These are phyloP conservation scores for Amaranthus cruentus DNA, from an alignment of 148 eudicot genomes.

Conservation along the genomic window DNA sequence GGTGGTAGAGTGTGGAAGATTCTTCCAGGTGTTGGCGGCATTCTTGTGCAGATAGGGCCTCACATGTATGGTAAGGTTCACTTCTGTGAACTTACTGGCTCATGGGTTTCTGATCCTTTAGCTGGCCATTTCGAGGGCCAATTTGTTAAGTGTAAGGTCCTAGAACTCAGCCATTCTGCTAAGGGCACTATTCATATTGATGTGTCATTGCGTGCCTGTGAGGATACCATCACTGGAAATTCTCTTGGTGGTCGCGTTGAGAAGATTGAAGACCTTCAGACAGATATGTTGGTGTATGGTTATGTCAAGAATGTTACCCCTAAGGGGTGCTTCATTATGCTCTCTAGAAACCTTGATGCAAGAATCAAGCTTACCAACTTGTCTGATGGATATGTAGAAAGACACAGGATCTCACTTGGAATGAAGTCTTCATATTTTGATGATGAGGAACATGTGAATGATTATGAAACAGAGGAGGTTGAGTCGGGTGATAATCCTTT, in stretches of 20 bases:
- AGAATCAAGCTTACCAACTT: slow-evolving; percentile 68
- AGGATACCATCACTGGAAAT: slow-evolving; percentile 26
- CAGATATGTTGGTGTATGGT: slow-evolving; percentile 71
- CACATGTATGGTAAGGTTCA: slow-evolving; percentile 86
- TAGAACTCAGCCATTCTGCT: slow-evolving; percentile 51
- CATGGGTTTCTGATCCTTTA: slow-evolving; percentile 62
- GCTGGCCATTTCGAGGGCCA: slow-evolving; percentile 71
- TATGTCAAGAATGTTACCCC: slow-evolving; percentile 77
- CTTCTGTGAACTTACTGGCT: slow-evolving; percentile 65
- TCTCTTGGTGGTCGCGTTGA: slow-evolving; percentile 36
- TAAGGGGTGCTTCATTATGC: slow-evolving; percentile 83
- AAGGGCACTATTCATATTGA: slow-evolving; percentile 70
- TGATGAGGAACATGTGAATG: slow-evolving; percentile 33
- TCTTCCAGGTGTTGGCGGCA: slow-evolving; percentile 80
- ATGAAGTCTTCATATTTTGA: slow-evolving; percentile 68
- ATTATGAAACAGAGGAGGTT: slow-evolving; percentile 21
- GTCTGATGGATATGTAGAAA: slow-evolving; percentile 72
- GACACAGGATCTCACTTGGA: slow-evolving; percentile 73
- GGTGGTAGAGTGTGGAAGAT: slow-evolving; percentile 86
- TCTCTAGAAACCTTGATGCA: slow-evolving; percentile 78
- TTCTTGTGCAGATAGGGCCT: slow-evolving; percentile 82
- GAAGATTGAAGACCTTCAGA: slow-evolving; percentile 66
- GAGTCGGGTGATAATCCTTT: slow-evolving; percentile 23
- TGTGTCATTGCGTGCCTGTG: slow-evolving; percentile 59
- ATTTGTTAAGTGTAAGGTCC: slow-evolving; percentile 79